Evolutionary conservation across 2,329 filamentous ascomycete species (phyloP), one percentile per base, ranked within the genome.

Genomic region (Seiridium unicorne): DNA sequence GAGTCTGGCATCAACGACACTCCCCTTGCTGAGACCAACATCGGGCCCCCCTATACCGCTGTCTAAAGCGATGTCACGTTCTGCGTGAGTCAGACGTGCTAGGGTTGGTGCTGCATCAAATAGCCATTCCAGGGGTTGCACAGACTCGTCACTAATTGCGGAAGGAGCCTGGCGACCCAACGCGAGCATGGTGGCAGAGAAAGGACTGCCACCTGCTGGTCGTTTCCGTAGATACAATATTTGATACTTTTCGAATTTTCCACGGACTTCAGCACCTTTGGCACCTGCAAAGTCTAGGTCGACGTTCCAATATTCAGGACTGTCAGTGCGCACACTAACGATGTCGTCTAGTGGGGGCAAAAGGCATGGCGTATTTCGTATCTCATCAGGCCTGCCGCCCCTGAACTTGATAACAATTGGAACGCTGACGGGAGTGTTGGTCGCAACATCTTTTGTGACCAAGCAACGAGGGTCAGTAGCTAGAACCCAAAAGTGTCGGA

Each of bases 401-500:
- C 76, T 84, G 62, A 92, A 80, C 8, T 79, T 82, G 59, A 97
- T 82, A 4, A 82, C 81, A 51, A 97, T 81, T 0, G 91, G 87
- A 2, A 93, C 84, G 6, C 87, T 85, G 54, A 97, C 85, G 0
- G 93, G 90, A 48, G 92, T 87, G 46, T 89, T 87, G 0, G 92
- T 96, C 61, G 95, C 88, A 3, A 95, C 85, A 66, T 99, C 95
- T 62, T 94, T 91, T 18, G 92, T 86, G 1, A 99, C 86, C 0
- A 99, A 84, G 71, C 94, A 98, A 56, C 96, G 86, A 8, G 92
- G 87, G 69, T 99, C 95, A 0, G 91, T 89, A 1, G 95, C 95
- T 3, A 99, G 82, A 9, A 97, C 94, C 95, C 95, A 99, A 70
- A 99, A 91, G 75, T 99, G 94, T 4, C 96, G 88, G 78, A 99